Conservation (phyloP, 495 filamentous ascomycete species). For the Elasticomyces elasticus region DNA sequence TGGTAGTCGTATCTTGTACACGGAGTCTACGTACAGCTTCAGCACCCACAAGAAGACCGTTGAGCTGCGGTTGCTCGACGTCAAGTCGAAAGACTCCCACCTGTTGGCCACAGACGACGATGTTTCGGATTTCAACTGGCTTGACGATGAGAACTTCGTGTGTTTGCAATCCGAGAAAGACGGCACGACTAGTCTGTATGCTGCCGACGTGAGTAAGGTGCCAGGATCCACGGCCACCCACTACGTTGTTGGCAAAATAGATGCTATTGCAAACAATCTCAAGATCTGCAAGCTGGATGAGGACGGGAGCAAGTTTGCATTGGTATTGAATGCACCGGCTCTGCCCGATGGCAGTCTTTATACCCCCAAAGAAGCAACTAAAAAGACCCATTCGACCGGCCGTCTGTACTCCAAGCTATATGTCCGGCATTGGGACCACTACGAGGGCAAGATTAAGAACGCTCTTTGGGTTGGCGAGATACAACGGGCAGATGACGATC, state of each 20-base stretch:
- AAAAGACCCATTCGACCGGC: conserved; percentile 43
- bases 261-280: conserved; percentile 61
- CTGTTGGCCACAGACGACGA: conserved; percentile 54
- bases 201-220: conserved; percentile 36
- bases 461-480: conserved; percentile 48
- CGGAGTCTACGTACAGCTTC: conserved; percentile 74
- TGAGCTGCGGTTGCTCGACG: conserved; percentile 67
- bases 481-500: conserved; percentile 10
- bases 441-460: conserved; percentile 37
- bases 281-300: conserved; percentile 55
- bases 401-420: conserved; percentile 47
- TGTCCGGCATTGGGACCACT: conserved; percentile 54
- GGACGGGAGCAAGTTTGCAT: conserved; percentile 47
- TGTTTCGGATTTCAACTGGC: conserved; percentile 65
- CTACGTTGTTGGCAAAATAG: conserved; percentile 54
- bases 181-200: conserved; percentile 54
- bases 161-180: conserved; percentile 54
- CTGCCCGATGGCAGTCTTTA: conserved; percentile 47
- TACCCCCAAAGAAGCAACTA: conserved; percentile 42
- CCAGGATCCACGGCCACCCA: neutral
- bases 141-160: conserved; percentile 51
- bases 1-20: conserved; percentile 61
- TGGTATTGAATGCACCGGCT: conserved; percentile 56
- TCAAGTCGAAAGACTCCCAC: conserved; percentile 54
- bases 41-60: conserved; percentile 61